Evolutionary conservation across 1,284 basidiomycete genomes (phyloP).

Genomic region (Pulchroboletus neoregius): DNA sequence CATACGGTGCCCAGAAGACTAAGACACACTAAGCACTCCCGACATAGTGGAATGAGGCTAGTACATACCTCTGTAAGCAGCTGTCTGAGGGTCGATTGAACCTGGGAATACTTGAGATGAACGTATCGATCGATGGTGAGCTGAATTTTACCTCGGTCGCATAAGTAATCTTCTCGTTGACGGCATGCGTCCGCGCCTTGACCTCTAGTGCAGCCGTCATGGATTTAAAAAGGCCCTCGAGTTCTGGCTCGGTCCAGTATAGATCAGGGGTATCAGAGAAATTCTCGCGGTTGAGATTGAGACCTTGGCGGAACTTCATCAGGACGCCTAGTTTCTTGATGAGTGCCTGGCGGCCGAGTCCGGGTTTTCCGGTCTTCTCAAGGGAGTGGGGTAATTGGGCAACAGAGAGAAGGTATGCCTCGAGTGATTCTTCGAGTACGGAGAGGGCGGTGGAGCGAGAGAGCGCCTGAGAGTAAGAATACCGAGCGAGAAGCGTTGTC

Average conservation of each 20-base stretch:
- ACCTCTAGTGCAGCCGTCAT: constrained; percentile 81
- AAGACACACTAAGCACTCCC: constrained; percentile 3
- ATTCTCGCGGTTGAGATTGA: constrained; percentile 85
- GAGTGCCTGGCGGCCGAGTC: constrained; percentile 70
- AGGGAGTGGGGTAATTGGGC: constrained; percentile 72
- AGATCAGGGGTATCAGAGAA: constrained; percentile 87
- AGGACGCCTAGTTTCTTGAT: constrained; percentile 87
- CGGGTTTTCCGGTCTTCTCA: constrained; percentile 75
- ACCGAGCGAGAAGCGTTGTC: constrained; percentile 75
- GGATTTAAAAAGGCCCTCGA: constrained; percentile 86
- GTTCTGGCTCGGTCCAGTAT: constrained; percentile 87
- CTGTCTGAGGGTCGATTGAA: constrained; percentile 70
- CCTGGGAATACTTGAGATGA: constrained; percentile 35
- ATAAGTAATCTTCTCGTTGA: constrained; percentile 92
- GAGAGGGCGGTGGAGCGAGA: constrained; percentile 84
- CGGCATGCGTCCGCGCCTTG: constrained; percentile 68
- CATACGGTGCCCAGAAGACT: constrained; percentile 86
- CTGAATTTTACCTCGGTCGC: constrained; percentile 65
- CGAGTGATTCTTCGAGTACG: constrained; percentile 77
- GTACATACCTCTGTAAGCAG: constrained; percentile 68
- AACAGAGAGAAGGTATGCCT: constrained; percentile 78
- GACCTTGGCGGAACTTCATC: constrained; percentile 82
- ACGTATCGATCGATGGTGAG: constrained; percentile 2
- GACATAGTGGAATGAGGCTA: background rate
- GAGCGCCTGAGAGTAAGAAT: constrained; percentile 86